These are phyloP conservation scores for Termitomyces heimii DNA, from an alignment of 768 basidiomycete species.

Conservation along the genomic window DNA sequence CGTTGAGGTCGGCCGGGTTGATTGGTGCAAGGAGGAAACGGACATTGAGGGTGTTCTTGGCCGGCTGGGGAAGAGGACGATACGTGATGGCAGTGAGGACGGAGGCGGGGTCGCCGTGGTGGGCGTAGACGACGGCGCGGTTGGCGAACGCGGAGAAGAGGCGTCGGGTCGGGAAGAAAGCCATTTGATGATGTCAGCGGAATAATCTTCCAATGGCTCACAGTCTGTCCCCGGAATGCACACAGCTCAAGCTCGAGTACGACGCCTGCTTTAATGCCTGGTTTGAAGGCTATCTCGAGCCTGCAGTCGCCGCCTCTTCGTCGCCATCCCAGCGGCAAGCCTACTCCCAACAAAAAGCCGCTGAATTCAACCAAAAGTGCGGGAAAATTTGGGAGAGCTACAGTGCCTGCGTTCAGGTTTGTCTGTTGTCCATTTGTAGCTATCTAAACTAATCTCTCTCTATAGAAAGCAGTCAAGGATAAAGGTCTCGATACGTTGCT, in stretches of 20 bases:
- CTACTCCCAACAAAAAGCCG: slow-evolving; percentile 74
- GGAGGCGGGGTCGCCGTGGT: slow-evolving; percentile 54
- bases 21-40: slow-evolving; percentile 67
- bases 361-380: slow-evolving; percentile 83
- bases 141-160: slow-evolving; percentile 22
- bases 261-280: slow-evolving; percentile 96
- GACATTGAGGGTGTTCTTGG: slow-evolving; percentile 55
- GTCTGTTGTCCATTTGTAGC: slow-evolving; percentile 16
- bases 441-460: not conserved
- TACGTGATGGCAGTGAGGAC: slow-evolving; percentile 52
- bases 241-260: slow-evolving; percentile 83
- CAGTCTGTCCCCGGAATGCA: slow-evolving; percentile 81
- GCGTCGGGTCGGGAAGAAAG: slow-evolving; percentile 13
- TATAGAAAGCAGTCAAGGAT: slow-evolving; percentile 72
- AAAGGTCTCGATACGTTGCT: slow-evolving; percentile 73
- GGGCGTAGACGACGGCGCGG: slow-evolving; percentile 62
- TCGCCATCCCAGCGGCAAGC: slow-evolving; percentile 41
- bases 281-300: slow-evolving; percentile 96
- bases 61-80: slow-evolving; percentile 45
- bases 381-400: slow-evolving; percentile 81
- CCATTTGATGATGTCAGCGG: slow-evolving; percentile 8
- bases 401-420: slow-evolving; percentile 76
- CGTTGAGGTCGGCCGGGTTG: slow-evolving; percentile 80
- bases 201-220: slow-evolving; percentile 49
- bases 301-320: slow-evolving; percentile 45